Base-by-base conservation (phyloP, 208 protist species). In the Leishmania guyanensis region DNA sequence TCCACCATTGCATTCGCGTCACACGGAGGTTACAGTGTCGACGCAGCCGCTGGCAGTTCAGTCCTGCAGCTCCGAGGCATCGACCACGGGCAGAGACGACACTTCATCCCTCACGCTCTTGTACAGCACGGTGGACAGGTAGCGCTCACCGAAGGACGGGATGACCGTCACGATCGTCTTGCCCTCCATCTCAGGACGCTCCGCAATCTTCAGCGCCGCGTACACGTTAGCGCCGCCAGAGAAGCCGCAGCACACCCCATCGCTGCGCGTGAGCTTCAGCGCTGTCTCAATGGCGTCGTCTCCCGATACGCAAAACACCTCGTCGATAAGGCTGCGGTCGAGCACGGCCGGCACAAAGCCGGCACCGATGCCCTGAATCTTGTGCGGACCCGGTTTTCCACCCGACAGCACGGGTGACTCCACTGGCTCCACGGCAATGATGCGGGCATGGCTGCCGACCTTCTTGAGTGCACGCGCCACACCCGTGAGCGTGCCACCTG, bases 281-380 rank as follows among this genome's bases (percentile, higher is more conserved):
- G 96, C 78, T 39, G 87, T 91, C 26, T 92, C 88, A 60, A 96
- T 85, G 20, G 94, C 90, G 60, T 92, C 86, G 70, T 97, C 88
- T 75, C 91, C 82, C 60, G 85, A 83, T 22, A 98, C 93, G 69
- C 83, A 83, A 60, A 96, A 75, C n/a, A 96, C 89, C 80, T 94
- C 94, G 73, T 96, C 91, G 9, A 98, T 75, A 53, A 96, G 62
- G 43, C 10, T 78, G 60, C 81, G 78, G 80, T 97, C 89, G 3
- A 97, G 82, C 22, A 95, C 90, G 4, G 88, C 79, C 16, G 96
- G 96, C 68, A 98, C 88, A 78, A 98, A 98, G 70, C 96, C 96
- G 10, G 96, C 91, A 22, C 96, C 96, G 77, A 98, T 97, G 36
- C 96, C 96, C 86, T 98, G 96, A 73, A 98, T 98, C 75, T 91